These are phyloP conservation scores for Colletotrichum sp. DNA, from an alignment of 2,329 filamentous ascomycete species.

Conservation along the genomic window DNA sequence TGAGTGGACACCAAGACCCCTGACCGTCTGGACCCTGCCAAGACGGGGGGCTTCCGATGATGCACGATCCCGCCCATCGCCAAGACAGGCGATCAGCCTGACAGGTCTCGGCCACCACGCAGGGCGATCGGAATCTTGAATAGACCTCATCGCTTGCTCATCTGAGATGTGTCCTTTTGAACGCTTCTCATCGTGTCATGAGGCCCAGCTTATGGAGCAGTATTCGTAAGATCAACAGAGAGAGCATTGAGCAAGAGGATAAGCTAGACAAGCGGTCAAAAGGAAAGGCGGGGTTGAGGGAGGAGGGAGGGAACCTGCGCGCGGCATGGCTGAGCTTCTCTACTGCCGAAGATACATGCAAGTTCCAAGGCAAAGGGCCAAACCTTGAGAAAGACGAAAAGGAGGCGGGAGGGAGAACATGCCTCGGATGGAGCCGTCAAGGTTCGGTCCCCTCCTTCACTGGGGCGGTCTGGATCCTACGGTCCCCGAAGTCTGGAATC, in stretches of 20 bases:
- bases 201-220: neutral
- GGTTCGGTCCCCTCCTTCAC: neutral
- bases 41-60: neutral
- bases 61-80: slow-evolving; percentile 10
- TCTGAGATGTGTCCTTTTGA: neutral
- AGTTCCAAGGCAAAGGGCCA: neutral
- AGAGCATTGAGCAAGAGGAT: neutral
- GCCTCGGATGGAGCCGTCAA: neutral
- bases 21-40: slow-evolving; percentile 18
- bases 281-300: neutral
- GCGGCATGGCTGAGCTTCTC: neutral
- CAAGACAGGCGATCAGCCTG: slow-evolving; percentile 1
- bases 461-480: neutral
- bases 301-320: neutral
- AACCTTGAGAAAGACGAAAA: neutral
- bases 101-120: neutral
- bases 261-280: neutral
- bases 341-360: neutral
- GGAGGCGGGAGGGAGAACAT: neutral
- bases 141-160: neutral
- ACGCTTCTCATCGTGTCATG: neutral
- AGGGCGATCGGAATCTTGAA: neutral
- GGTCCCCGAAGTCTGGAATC: neutral
- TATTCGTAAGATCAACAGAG: neutral
- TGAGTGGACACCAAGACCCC: neutral